Evolutionary conservation across 225 moss, liverwort and hornwort genomes (phyloP).

Genomic region (Physcomitrellopsis africana): DNA sequence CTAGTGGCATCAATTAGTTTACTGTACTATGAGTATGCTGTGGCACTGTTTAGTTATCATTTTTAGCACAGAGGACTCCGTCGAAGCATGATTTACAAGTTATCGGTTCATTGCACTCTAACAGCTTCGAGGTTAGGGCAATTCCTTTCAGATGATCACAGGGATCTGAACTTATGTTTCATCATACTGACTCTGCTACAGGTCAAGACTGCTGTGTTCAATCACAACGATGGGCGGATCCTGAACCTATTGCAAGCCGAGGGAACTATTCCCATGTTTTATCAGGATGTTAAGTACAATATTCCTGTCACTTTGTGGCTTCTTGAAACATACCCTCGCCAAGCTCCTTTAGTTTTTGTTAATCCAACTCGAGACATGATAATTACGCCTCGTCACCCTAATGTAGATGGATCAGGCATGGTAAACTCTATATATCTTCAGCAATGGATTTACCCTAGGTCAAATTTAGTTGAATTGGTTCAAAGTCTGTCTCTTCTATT

Average conservation of each 20-base stretch:
- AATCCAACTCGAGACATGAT: slow-evolving; percentile 98
- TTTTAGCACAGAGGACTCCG: background rate
- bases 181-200: slow-evolving; percentile 39
- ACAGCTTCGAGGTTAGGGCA: slow-evolving; percentile 1
- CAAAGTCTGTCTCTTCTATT: slow-evolving; percentile 88
- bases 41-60: background rate
- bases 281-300: slow-evolving; percentile 98
- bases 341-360: slow-evolving; percentile 83
- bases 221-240: slow-evolving; percentile 86
- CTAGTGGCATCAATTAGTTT: background rate
- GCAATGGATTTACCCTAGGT: slow-evolving; percentile 92
- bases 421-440: slow-evolving; percentile 74
- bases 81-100: background rate
- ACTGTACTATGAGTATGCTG: background rate
- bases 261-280: slow-evolving; percentile 98
- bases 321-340: slow-evolving; percentile 87
- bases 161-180: slow-evolving; percentile 1
- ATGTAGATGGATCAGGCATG: slow-evolving; percentile 90
- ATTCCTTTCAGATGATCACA: background rate
- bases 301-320: slow-evolving; percentile 97
- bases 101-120: background rate
- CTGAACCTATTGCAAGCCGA: slow-evolving; percentile 92
- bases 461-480: slow-evolving; percentile 94
- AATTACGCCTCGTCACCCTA: slow-evolving; percentile 92
- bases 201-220: slow-evolving; percentile 86